Evolutionary conservation across 1,284 basidiomycete genomes (phyloP).

Genomic region (Ceratobasidium sp.): DNA sequence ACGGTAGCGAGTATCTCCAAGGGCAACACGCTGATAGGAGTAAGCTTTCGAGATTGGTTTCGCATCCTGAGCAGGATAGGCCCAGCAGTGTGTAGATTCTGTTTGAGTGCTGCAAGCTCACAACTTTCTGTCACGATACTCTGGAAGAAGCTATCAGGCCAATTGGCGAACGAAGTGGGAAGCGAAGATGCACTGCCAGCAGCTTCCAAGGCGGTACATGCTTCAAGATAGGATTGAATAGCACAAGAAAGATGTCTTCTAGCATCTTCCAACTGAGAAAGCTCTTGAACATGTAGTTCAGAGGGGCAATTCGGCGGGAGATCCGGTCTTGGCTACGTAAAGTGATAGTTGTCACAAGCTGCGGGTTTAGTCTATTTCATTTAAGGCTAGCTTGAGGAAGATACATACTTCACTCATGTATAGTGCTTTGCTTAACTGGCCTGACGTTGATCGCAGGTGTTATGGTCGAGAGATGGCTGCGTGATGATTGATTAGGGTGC

Average conservation of each 20-base stretch:
- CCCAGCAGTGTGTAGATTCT: background rate
- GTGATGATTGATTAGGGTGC: no score
- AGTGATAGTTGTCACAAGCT: background rate
- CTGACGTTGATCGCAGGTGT: no score
- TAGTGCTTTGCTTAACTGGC: no score
- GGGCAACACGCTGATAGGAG: background rate
- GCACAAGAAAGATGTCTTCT: background rate
- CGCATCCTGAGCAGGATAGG: background rate
- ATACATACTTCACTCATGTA: background rate
- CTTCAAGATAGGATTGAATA: background rate
- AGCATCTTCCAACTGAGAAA: background rate
- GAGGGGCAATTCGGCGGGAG: no score
- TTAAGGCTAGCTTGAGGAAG: background rate
- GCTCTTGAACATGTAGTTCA: no score
- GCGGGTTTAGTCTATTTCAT: background rate
- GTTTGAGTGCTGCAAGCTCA: background rate
- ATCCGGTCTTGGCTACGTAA: background rate
- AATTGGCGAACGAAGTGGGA: background rate
- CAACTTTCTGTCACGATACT: background rate
- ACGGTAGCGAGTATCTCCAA: background rate
- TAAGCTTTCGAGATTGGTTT: background rate
- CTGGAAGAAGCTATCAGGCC: background rate
- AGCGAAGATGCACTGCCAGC: background rate
- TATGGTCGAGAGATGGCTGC: no score
- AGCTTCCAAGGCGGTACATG: background rate